Evolutionary conservation across 2,329 filamentous ascomycete species (phyloP).

Genomic region (Chaetomium sp.): DNA sequence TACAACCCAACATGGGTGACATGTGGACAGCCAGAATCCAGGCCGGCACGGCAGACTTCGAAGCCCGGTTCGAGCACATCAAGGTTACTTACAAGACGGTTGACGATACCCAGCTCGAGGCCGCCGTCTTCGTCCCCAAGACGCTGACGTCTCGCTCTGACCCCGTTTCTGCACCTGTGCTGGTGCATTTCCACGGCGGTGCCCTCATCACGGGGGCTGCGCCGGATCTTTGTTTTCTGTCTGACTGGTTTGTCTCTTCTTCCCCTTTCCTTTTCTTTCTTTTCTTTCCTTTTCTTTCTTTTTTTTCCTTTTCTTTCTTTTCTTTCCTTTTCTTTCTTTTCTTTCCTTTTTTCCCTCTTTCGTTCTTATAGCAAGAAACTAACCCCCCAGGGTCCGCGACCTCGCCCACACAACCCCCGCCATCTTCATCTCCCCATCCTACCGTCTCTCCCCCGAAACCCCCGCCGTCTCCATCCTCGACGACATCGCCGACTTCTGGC

Average conservation of each 20-base stretch:
- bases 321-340: too few species aligned
- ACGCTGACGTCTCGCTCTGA: background rate
- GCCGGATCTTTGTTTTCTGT: constrained; percentile 17
- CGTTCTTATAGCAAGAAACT: too few species aligned
- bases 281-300: too few species aligned
- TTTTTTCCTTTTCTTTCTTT: too few species aligned
- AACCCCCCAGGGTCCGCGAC: too few species aligned
- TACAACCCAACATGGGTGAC: background rate
- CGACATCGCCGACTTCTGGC: constrained; percentile 43
- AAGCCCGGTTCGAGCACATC: constrained; percentile 9
- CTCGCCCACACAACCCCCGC: constrained; percentile 25
- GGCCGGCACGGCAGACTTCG: background rate
- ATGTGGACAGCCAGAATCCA: background rate
- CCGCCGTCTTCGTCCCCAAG: constrained; percentile 14
- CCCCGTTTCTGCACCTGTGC: constrained; percentile 6
- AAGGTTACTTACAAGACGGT: constrained; percentile 12
- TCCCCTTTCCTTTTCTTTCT: constrained; percentile 24
- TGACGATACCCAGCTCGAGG: constrained; percentile 5
- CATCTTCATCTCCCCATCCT: constrained; percentile 42
- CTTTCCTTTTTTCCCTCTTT: too few species aligned
- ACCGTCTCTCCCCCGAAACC: constrained; percentile 46
- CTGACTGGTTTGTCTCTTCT: constrained; percentile 18
- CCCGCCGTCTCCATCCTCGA: constrained; percentile 39
- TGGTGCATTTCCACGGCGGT: constrained; percentile 23
- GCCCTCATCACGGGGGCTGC: constrained; percentile 15